Evolutionary conservation across 2,329 filamentous ascomycete species (phyloP).

Genomic region (Phialemonium atrogriseum): DNA sequence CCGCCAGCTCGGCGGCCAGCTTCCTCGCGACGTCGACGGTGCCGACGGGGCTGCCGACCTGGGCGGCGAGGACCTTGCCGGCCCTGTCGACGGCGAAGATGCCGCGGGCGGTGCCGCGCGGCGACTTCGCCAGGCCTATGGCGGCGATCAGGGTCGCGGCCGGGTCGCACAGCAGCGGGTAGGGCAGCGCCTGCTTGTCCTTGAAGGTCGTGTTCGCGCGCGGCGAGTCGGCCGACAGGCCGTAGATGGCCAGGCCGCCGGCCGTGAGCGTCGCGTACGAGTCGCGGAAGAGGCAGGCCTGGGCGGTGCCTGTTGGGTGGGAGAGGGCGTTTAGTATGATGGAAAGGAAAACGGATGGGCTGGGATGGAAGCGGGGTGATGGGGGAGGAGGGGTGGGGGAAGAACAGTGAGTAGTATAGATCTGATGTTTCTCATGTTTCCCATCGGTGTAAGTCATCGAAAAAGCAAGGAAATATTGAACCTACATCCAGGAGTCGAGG

Average conservation of each 20-base stretch:
- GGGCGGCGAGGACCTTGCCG: constrained; percentile 62
- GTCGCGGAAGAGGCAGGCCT: constrained; percentile 91
- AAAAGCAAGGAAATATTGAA: constrained; percentile 11
- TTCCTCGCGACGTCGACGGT: constrained; percentile 72
- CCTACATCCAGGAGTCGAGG: constrained; percentile 91
- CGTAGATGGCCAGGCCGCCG: constrained; percentile 79
- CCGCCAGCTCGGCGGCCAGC: constrained; percentile 46
- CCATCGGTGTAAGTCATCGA: neutral
- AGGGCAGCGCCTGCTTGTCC: constrained; percentile 82
- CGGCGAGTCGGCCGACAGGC: constrained; percentile 77
- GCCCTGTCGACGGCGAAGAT: constrained; percentile 80
- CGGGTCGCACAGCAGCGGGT: constrained; percentile 80
- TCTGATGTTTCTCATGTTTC: too few species aligned
- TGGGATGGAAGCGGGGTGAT: neutral
- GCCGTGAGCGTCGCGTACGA: constrained; percentile 66
- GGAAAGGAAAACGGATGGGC: neutral
- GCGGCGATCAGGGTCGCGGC: constrained; percentile 66
- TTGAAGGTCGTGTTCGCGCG: constrained; percentile 92
- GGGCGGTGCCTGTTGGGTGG: constrained; percentile 66
- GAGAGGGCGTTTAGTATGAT: neutral
- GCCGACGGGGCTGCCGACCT: constrained; percentile 67
- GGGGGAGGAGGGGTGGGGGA: neutral
- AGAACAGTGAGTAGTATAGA: neutral
- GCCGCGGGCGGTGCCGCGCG: constrained; percentile 73
- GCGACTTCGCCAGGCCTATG: constrained; percentile 81